phyloP scores from a whole-genome alignment of 495 filamentous ascomycete species.

The Penicillium angulare region DNA sequence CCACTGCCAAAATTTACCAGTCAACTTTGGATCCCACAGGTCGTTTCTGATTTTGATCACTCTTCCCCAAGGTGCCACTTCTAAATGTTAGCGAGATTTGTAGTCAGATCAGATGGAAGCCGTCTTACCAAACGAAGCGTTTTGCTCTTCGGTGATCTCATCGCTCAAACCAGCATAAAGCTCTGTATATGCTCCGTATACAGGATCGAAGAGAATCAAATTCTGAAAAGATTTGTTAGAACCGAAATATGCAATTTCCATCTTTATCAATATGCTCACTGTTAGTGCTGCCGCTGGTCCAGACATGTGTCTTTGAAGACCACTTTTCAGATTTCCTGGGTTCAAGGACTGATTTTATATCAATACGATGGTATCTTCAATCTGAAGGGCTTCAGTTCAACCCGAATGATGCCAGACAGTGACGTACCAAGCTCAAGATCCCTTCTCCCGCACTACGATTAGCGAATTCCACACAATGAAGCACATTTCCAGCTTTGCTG shows the following conservation, averaged over 20 bases:
- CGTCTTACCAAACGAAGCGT: background rate
- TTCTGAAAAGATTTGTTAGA: background rate
- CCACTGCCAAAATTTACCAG: background rate
- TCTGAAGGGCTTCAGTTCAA: background rate
- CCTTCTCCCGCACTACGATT: background rate
- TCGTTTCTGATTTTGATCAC: background rate
- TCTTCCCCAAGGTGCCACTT: background rate
- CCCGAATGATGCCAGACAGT: background rate
- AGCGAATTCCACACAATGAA: background rate
- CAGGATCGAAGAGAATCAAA: background rate
- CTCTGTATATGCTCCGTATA: conserved; percentile 4
- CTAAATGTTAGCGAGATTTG: background rate
- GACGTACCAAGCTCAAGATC: background rate
- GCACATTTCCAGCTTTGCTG: conserved; percentile 1
- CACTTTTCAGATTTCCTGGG: background rate
- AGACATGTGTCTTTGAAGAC: conserved; percentile 2
- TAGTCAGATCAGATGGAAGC: background rate
- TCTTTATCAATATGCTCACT: background rate
- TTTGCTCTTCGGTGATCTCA: background rate
- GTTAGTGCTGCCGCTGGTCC: background rate
- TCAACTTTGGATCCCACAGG: background rate
- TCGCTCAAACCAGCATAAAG: background rate
- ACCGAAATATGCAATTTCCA: background rate
- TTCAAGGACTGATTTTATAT: background rate
- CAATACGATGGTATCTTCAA: background rate